Conservation (phyloP, 768 basidiomycete genomes). For the Boletus fagicola region DNA sequence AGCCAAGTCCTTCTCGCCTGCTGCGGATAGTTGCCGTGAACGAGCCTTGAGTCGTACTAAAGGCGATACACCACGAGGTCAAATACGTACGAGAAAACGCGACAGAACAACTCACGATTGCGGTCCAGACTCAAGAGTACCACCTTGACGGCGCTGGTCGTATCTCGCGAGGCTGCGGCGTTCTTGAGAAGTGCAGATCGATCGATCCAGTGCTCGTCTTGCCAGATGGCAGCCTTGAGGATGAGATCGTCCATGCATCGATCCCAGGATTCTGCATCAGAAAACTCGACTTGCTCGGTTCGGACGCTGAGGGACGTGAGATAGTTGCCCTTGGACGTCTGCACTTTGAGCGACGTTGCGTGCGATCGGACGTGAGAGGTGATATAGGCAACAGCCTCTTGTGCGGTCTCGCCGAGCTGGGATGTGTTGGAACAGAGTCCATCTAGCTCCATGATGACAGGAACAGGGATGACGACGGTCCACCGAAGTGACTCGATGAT, state of each 20-base stretch:
- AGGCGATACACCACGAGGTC: constrained; percentile 5
- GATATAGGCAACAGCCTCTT: constrained; percentile 71
- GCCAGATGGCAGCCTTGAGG: constrained; percentile 89
- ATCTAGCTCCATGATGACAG: constrained; percentile 96
- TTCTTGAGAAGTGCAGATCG: constrained; percentile 67
- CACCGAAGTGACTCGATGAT: constrained; percentile 79
- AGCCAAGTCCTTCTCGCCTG: constrained; percentile 83
- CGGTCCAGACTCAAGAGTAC: constrained; percentile 89
- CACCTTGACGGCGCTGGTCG: constrained; percentile 66
- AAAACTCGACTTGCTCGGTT: constrained; percentile 79
- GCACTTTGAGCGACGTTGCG: constrained; percentile 80
- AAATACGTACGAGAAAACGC: constrained; percentile 12
- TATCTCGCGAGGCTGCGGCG: constrained; percentile 35
- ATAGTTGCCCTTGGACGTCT: constrained; percentile 95
- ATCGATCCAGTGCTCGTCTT: constrained; percentile 89
- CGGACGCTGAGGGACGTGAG: constrained; percentile 78
- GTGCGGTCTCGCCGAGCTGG: constrained; percentile 73
- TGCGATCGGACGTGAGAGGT: constrained; percentile 73
- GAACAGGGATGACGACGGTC: constrained; percentile 90
- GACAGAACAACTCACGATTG: constrained; percentile 60
- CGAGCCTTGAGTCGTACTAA: constrained; percentile 91
- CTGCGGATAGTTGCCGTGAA: constrained; percentile 79
- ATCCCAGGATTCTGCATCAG: constrained; percentile 47
- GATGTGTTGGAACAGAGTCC: constrained; percentile 69
- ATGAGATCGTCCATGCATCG: constrained; percentile 95